Evolutionary conservation across 805 yeast genomes (phyloP), one percentile per base, ranked within the genome.

Genomic region (Myxozyma neglecta): DNA sequence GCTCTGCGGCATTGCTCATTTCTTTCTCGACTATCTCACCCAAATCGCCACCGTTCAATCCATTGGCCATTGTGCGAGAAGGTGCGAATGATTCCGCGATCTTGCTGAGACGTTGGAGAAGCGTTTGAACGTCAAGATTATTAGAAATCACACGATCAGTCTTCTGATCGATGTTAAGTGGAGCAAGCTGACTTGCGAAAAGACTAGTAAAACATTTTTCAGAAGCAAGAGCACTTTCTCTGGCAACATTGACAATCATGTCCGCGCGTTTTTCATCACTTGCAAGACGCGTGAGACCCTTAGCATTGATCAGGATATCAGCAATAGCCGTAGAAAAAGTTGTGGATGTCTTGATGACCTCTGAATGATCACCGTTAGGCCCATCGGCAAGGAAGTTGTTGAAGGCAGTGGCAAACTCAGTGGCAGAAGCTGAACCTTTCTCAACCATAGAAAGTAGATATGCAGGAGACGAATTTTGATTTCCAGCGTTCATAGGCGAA

Each of bases 401-500:
- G 78, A 89, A 90, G 6, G 86, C 83, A 32, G 85, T 83, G 5
- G 96, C 88, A 73, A 91, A 89, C 44, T 87, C 92, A 6, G 92
- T 89, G 0, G 92, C 90, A 14, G 83, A 77, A 44, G 85, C 82
- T 0, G 90, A 83, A 18, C 87, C 81, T 65, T 85, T 82, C 71
- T 91, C 97, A 64, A 86, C 77, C 45, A 89, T 77, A 0, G 93
- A 85, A 40, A 86, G 76, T 24, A 87, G 74, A 68, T 83, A 86
- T 66, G 83, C 85, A 1, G 93, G 89, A 0, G 93, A 83, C 1
- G 94, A 80, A 71, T 85, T 85, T 67, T 85, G 84, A 71, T 88
- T 89, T 58, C 94, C 94, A 3, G 90, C 89, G 73, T 88, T 90
- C 83, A 87, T 83, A 36, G 94, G 89, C 4, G 92, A 86, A 58